phyloP scores from a whole-genome alignment of 768 basidiomycete species.

The Gymnopilus junonius region DNA sequence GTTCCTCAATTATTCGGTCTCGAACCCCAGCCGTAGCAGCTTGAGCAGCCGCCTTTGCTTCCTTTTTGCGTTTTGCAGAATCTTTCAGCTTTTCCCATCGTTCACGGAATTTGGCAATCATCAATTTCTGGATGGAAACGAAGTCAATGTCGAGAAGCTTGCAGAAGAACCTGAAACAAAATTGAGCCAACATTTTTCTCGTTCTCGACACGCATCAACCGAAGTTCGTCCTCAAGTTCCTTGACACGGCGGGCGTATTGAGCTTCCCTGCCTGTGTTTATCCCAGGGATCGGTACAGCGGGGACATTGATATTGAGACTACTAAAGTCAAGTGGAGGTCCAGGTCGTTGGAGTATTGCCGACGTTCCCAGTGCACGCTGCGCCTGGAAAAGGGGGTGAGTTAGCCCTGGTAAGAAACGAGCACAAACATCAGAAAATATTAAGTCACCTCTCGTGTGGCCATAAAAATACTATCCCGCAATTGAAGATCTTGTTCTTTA shows the following conservation, averaged over 20 bases:
- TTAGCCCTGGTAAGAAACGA: not conserved
- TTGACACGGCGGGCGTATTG: slow-evolving; percentile 66
- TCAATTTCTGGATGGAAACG: slow-evolving; percentile 62
- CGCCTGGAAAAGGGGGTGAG: slow-evolving; percentile 49
- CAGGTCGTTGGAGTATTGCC: slow-evolving; percentile 52
- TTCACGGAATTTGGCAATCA: slow-evolving; percentile 83
- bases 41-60: slow-evolving; percentile 62
- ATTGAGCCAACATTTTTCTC: slow-evolving; percentile 72
- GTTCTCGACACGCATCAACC: slow-evolving; percentile 66
- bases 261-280: slow-evolving; percentile 57
- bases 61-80: slow-evolving; percentile 84
- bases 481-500: slow-evolving; percentile 77
- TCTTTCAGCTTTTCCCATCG: slow-evolving; percentile 92
- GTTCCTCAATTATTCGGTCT: slow-evolving; percentile 78
- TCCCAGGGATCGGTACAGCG: slow-evolving; percentile 50
- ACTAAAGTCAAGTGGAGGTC: slow-evolving; percentile 54
- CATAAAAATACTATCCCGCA: slow-evolving; percentile 81
- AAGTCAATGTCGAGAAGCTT: slow-evolving; percentile 10
- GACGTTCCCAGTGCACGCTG: slow-evolving; percentile 82
- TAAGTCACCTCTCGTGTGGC: slow-evolving; percentile 61
- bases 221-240: slow-evolving; percentile 82
- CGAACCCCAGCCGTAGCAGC: slow-evolving; percentile 49
- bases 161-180: not conserved
- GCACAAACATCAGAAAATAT: not conserved
- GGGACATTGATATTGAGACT: slow-evolving; percentile 63